A percentile compares a stretch with the other conserved stretches of the same genome.
phyloP scores from a whole-genome alignment of 441 rosid genomes.

The Erodium chrysanthum region DNA sequence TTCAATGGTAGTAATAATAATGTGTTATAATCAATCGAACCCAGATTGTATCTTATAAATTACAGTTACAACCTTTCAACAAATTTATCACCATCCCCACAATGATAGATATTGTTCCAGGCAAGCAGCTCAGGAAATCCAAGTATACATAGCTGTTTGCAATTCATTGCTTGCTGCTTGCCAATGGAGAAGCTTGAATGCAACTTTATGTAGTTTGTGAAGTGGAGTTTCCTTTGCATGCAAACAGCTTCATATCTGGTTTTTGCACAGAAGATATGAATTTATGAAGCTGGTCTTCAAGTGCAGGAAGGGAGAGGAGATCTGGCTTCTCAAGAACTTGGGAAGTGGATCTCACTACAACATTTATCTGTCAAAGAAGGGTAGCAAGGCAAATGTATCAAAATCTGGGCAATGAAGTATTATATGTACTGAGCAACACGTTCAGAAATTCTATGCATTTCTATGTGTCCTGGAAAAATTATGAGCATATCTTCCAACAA shows the following conservation, averaged over 20 bases:
- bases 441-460: background rate
- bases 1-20: too few relatives aligned
- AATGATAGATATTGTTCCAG: too few relatives aligned
- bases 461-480: background rate
- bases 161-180: background rate
- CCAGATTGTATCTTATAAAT: background rate
- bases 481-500: background rate
- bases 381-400: background rate
- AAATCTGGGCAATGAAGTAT: background rate
- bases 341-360: slow-evolving; percentile 19
- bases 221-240: slow-evolving; percentile 10
- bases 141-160: slow-evolving; percentile 3
- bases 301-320: slow-evolving; percentile 17
- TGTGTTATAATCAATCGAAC: background rate
- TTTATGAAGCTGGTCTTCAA: slow-evolving; percentile 22
- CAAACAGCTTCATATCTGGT: slow-evolving; percentile 15
- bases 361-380: slow-evolving; percentile 21
- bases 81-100: too few relatives aligned
- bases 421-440: background rate
- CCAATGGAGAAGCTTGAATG: slow-evolving; percentile 9
- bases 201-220: background rate
- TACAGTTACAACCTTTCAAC: background rate
- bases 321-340: slow-evolving; percentile 23
- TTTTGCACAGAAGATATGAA: slow-evolving; percentile 12
- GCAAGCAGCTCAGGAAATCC: background rate